phyloP scores from a whole-genome alignment of 352 stramenopile species.

The Globisporangium heterothallicum region DNA sequence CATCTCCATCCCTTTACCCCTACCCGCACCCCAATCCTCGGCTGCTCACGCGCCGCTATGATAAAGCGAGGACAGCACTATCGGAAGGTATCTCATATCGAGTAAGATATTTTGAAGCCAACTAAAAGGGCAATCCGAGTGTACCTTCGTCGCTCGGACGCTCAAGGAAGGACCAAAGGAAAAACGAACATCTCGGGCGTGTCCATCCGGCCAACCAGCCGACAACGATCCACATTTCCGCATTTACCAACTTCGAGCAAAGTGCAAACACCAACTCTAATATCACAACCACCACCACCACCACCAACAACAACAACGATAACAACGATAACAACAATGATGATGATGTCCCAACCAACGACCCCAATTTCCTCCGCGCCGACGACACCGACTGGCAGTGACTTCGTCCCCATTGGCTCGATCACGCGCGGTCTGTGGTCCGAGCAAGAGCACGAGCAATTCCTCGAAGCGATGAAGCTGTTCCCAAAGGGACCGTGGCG shows the following conservation, averaged over 20 bases:
- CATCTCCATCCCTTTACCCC: too few relatives aligned
- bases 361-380: conserved; percentile 9
- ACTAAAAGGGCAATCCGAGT: background rate
- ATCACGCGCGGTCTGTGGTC: conserved; percentile 71
- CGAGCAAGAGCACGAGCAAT: conserved; percentile 71
- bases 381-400: conserved; percentile 3
- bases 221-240: background rate
- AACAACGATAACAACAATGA: too few relatives aligned
- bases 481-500: conserved; percentile 72
- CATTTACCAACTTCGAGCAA: background rate
- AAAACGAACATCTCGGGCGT: background rate
- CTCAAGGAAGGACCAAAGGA: background rate
- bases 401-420: conserved; percentile 16
- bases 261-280: background rate
- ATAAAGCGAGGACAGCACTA: too few relatives aligned
- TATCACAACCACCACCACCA: background rate
- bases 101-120: background rate
- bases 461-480: conserved; percentile 79
- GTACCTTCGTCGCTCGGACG: background rate
- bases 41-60: too few relatives aligned
- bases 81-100: too few relatives aligned
- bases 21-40: too few relatives aligned
- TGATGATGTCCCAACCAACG: background rate
- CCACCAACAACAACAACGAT: background rate
- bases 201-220: background rate